Evolutionary conservation across 371 early-diverging fungal species (phyloP).

Genomic region (Mucor plumbeus): DNA sequence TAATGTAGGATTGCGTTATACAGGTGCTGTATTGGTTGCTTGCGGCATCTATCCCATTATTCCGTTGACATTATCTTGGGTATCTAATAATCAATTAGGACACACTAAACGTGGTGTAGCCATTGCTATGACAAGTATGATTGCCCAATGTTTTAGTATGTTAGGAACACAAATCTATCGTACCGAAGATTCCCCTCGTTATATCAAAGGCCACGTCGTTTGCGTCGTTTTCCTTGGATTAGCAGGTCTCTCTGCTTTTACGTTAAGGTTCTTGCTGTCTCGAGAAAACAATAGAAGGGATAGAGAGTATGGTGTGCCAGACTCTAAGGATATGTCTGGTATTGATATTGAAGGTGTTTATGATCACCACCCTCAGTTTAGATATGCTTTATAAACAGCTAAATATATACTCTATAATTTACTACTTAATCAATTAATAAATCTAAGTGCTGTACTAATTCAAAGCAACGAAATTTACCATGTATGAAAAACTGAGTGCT

Average conservation of each 20-base stretch:
- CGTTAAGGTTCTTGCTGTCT: constrained; percentile 43
- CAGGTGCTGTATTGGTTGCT: constrained; percentile 60
- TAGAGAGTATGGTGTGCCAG: constrained; percentile 15
- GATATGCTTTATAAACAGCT: constrained; percentile 27
- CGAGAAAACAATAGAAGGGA: constrained; percentile 57
- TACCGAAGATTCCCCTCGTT: constrained; percentile 52
- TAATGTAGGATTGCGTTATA: constrained; percentile 51
- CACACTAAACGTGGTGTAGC: constrained; percentile 62
- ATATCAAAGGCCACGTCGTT: constrained; percentile 55
- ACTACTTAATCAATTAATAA: too few species aligned
- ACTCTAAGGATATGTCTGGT: constrained; percentile 19
- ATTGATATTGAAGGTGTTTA: constrained; percentile 24
- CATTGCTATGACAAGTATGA: constrained; percentile 58
- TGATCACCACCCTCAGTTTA: constrained; percentile 32
- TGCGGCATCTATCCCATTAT: constrained; percentile 64
- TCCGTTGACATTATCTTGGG: constrained; percentile 58
- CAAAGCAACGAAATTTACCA: too few species aligned
- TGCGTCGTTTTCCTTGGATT: constrained; percentile 49
- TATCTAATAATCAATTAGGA: constrained; percentile 61
- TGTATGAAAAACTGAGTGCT: too few species aligned
- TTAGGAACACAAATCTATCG: constrained; percentile 66
- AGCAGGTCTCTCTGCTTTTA: constrained; percentile 20
- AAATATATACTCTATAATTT: too few species aligned
- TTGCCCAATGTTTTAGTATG: constrained; percentile 62
- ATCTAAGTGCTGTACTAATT: too few species aligned